phyloP scores from a whole-genome alignment of 1,284 basidiomycete species.

The Porogramme epimiltina region DNA sequence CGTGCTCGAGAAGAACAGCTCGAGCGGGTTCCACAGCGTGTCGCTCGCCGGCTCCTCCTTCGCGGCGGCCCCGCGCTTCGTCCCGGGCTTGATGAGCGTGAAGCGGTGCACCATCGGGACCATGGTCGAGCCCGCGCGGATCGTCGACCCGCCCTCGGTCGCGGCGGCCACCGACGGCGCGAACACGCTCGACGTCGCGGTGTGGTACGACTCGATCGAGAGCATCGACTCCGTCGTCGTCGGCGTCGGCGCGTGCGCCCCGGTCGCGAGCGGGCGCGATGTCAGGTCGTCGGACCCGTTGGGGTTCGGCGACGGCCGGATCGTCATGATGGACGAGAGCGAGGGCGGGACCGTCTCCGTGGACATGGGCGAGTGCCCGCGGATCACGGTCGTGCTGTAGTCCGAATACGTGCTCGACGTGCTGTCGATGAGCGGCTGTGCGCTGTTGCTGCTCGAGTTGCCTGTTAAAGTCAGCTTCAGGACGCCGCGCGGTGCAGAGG shows the following conservation, averaged over 20 bases:
- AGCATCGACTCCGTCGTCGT: constrained; percentile 46
- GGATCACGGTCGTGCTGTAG: constrained; percentile 72
- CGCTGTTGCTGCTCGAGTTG: constrained; percentile 41
- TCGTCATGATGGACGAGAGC: constrained; percentile 73
- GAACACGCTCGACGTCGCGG: constrained; percentile 52
- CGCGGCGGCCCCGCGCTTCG: constrained; percentile 41
- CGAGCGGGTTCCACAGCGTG: constrained; percentile 71
- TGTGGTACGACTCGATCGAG: constrained; percentile 71
- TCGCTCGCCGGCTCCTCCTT: constrained; percentile 25
- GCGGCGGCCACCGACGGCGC: constrained; percentile 62
- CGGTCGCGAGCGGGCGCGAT: constrained; percentile 22
- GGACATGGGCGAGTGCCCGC: constrained; percentile 43
- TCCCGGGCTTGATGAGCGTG: constrained; percentile 78
- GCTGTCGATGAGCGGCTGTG: constrained; percentile 59
- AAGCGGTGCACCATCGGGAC: constrained; percentile 77
- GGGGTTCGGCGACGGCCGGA: constrained; percentile 56
- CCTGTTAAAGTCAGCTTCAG: constrained; percentile 25
- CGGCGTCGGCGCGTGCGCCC: constrained; percentile 27
- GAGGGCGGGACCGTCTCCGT: constrained; percentile 51
- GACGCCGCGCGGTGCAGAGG: background rate
- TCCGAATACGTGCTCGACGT: constrained; percentile 49
- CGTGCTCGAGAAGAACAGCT: constrained; percentile 73
- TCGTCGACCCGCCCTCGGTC: constrained; percentile 72
- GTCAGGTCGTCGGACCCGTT: constrained; percentile 36
- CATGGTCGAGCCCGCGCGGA: constrained; percentile 41